A percentile compares a stretch with the other conserved stretches of the same genome.
phyloP scores from a whole-genome alignment of 306 rosid genomes.

The Castanea sativa region DNA sequence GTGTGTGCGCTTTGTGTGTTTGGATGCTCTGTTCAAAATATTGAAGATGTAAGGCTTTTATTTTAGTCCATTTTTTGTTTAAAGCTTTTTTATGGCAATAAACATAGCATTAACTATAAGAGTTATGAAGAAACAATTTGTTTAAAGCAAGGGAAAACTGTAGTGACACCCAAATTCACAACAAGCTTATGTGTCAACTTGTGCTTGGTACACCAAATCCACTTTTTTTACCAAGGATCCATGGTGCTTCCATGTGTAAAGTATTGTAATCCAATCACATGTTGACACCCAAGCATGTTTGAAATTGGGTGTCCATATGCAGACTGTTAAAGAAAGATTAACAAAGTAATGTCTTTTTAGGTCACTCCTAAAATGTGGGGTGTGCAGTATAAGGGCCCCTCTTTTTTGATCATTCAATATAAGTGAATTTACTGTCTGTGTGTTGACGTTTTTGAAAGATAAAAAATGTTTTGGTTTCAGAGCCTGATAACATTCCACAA shows the following conservation, averaged over 20 bases:
- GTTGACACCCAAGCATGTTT: no score
- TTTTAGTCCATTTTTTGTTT: background rate
- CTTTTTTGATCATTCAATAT: background rate
- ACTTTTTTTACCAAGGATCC: background rate
- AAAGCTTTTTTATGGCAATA: background rate
- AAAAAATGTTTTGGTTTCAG: background rate
- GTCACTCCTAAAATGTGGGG: background rate
- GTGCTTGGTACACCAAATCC: no score
- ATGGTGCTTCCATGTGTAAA: no score
- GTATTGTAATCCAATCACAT: no score
- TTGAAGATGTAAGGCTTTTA: background rate
- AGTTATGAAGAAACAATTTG: background rate
- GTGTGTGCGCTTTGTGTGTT: background rate
- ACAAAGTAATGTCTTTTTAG: background rate
- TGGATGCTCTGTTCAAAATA: background rate
- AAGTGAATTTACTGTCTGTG: background rate
- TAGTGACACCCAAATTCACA: no score
- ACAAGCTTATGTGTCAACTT: no score
- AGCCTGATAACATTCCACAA: background rate
- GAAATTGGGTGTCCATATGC: no score
- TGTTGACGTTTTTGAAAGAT: background rate
- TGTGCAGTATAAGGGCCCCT: background rate
- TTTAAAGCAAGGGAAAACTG: no score
- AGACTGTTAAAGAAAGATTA: background rate
- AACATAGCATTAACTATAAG: background rate